Evolutionary conservation across 2,329 filamentous ascomycete genomes (phyloP).

Genomic region (Leptoxyphium fumago): DNA sequence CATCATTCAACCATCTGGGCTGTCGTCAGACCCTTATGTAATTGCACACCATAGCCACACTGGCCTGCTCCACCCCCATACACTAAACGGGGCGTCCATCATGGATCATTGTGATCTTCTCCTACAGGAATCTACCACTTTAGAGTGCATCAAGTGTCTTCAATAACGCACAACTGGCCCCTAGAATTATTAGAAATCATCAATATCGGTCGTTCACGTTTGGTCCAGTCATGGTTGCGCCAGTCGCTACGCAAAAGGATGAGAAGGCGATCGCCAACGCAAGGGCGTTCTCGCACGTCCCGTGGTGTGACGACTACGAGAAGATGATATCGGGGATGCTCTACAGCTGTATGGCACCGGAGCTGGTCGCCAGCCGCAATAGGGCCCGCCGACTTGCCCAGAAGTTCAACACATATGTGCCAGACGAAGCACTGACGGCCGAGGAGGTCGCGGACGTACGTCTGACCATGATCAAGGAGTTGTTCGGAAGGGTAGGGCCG

Average conservation of each 20-base stretch:
- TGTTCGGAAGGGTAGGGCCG: constrained; percentile 1
- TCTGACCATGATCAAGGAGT: constrained; percentile 1
- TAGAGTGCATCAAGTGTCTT: too few relatives aligned
- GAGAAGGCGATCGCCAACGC: constrained; percentile 30
- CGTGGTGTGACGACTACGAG: constrained; percentile 47
- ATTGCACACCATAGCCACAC: too few relatives aligned
- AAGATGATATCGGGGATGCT: constrained; percentile 51
- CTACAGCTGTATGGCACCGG: constrained; percentile 36
- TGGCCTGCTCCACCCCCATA: too few relatives aligned
- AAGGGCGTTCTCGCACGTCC: constrained; percentile 35
- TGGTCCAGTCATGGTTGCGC: background rate
- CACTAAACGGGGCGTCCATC: too few relatives aligned
- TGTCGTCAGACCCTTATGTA: too few relatives aligned
- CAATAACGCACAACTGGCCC: too few relatives aligned
- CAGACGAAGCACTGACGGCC: constrained; percentile 12
- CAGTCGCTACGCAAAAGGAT: constrained; percentile 25
- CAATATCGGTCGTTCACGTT: too few relatives aligned
- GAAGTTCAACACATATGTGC: constrained; percentile 44
- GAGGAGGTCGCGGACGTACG: constrained; percentile 2
- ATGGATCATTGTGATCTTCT: too few relatives aligned
- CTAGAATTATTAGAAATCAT: too few relatives aligned
- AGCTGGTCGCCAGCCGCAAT: constrained; percentile 38
- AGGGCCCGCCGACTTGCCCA: constrained; percentile 40
- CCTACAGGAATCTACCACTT: too few relatives aligned
- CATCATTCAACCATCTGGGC: too few relatives aligned